Evolutionary conservation across 2,329 filamentous ascomycete genomes (phyloP).

Genomic region (Penicillium hesseltinei): DNA sequence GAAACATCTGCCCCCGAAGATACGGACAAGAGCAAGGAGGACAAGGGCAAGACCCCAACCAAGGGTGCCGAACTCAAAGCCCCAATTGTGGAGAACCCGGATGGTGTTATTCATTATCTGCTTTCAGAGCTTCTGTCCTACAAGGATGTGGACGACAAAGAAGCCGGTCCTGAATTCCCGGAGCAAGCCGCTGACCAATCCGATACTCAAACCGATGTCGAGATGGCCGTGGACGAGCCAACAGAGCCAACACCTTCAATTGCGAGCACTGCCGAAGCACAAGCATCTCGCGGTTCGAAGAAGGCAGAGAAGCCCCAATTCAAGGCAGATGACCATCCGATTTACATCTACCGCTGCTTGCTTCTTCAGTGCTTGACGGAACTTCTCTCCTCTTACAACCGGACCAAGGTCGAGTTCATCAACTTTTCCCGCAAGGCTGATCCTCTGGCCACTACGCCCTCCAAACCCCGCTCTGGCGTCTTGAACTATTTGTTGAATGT

Average conservation of each 20-base stretch:
- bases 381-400: constrained; percentile 85
- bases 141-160: constrained; percentile 86
- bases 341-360: constrained; percentile 96
- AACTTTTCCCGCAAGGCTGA: constrained; percentile 95
- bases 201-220: constrained; percentile 46
- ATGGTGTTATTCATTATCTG: constrained; percentile 92
- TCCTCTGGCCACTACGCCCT: constrained; percentile 77
- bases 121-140: constrained; percentile 90
- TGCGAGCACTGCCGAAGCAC: constrained; percentile 30
- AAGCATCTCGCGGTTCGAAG: constrained; percentile 46
- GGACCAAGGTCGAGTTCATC: constrained; percentile 97
- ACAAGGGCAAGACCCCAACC: constrained; percentile 32
- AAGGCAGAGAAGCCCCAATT: constrained; percentile 72
- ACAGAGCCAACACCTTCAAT: constrained; percentile 37
- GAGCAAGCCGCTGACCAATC: constrained; percentile 32
- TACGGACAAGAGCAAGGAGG: constrained; percentile 15
- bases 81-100: constrained; percentile 84
- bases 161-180: constrained; percentile 45
- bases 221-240: constrained; percentile 48
- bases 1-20: constrained; percentile 19
- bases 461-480: constrained; percentile 88
- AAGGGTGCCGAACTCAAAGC: constrained; percentile 73
- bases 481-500: constrained; percentile 90
- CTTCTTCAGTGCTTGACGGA: constrained; percentile 89
- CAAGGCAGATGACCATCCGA: constrained; percentile 89